phyloP scores from a whole-genome alignment of 1,284 basidiomycete genomes.

The Lignosus rhinocerotis region DNA sequence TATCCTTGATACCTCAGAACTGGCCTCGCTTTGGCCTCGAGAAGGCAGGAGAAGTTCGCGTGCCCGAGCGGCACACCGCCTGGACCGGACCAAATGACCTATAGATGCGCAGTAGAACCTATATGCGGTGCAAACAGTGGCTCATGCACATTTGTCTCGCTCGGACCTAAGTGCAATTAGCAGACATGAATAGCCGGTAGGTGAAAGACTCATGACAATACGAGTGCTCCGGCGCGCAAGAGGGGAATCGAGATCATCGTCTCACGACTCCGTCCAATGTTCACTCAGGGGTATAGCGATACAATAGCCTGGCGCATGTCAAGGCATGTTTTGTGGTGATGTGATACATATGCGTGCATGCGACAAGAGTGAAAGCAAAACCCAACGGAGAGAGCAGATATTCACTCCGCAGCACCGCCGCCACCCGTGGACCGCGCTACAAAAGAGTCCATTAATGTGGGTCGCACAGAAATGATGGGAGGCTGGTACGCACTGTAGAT shows the following conservation, averaged over 20 bases:
- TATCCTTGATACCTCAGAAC: not conserved
- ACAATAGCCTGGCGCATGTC: conserved; percentile 26
- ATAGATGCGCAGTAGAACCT: not conserved
- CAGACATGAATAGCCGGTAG: not conserved
- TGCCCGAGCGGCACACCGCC: not conserved
- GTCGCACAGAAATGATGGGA: not conserved
- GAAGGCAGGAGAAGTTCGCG: not conserved
- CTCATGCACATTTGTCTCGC: not conserved
- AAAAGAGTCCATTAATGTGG: conserved; percentile 13
- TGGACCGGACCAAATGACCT: not conserved
- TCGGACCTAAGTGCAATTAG: not conserved
- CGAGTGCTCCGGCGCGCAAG: not conserved
- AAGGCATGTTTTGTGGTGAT: conserved; percentile 33
- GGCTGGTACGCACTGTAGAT: conserved; percentile 80
- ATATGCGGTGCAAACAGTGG: not conserved
- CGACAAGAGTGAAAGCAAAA: conserved; percentile 27
- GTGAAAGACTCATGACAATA: conserved; percentile 1
- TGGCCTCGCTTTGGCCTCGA: not conserved
- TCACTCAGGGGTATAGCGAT: conserved; percentile 5
- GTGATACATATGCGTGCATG: conserved; percentile 34
- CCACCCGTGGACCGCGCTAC: conserved; percentile 63
- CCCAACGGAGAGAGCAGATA: conserved; percentile 28
- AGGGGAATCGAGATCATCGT: too few species aligned
- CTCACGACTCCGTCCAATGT: not conserved
- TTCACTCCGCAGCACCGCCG: conserved; percentile 53